Conservation (phyloP, 371 early-diverging fungal genomes). For the Mortierella sp. region DNA sequence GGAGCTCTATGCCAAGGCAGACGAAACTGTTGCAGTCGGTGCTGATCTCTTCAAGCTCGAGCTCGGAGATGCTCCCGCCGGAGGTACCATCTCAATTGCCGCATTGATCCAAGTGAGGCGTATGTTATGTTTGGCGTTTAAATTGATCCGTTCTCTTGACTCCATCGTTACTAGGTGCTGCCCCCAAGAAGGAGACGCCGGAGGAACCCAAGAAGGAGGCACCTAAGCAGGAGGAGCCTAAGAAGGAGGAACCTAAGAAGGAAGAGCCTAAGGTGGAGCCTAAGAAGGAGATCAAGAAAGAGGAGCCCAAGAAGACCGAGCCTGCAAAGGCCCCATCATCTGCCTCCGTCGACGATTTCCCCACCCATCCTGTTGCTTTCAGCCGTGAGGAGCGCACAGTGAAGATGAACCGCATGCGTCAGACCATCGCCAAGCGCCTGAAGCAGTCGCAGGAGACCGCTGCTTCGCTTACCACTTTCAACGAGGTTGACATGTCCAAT, state of each 20-base stretch:
- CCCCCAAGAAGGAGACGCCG: slow-evolving; percentile 41
- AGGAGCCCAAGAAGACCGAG: slow-evolving; percentile 56
- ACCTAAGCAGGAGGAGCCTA: slow-evolving; percentile 51
- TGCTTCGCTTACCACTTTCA: slow-evolving; percentile 97
- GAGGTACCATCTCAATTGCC: slow-evolving; percentile 54
- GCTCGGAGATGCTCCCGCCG: slow-evolving; percentile 76
- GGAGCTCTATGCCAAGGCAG: slow-evolving; percentile 88
- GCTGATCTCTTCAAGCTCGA: slow-evolving; percentile 94
- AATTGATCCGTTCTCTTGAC: no score
- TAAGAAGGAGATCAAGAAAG: no score
- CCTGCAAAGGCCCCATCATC: slow-evolving; percentile 54
- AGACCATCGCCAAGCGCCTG: slow-evolving; percentile 91
- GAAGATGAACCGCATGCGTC: slow-evolving; percentile 98
- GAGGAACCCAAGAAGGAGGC: slow-evolving; percentile 57
- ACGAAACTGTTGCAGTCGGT: slow-evolving; percentile 93
- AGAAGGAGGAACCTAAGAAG: slow-evolving; percentile 44
- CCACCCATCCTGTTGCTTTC: slow-evolving; percentile 46
- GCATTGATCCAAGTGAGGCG: no score
- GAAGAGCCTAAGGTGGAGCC: slow-evolving; percentile 60
- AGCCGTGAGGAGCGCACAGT: slow-evolving; percentile 76
- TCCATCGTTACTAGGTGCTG: slow-evolving; percentile 28
- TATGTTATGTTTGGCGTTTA: no score
- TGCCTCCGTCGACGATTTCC: slow-evolving; percentile 34
- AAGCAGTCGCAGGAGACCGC: slow-evolving; percentile 97
- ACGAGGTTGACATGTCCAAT: slow-evolving; percentile 97